A percentile compares a stretch with the other conserved stretches of the same genome.
phyloP scores from a whole-genome alignment of 2,329 filamentous ascomycete species.

The Pleurostoma richardsiae region DNA sequence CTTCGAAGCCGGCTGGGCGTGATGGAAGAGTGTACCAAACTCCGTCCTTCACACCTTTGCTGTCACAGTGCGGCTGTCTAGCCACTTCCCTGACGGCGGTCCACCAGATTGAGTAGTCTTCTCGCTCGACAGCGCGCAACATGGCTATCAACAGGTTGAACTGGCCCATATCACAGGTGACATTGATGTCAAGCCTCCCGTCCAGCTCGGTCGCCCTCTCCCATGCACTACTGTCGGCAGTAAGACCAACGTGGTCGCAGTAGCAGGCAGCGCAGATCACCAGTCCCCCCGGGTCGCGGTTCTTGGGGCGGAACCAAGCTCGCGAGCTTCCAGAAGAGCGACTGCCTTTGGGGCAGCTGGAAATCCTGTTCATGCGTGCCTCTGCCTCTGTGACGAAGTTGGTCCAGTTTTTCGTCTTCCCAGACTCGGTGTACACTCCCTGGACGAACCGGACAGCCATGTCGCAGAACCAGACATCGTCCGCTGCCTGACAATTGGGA shows the following conservation, averaged over 20 bases:
- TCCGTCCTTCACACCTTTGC: constrained; percentile 19
- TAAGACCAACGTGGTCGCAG: constrained; percentile 25
- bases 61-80: constrained; percentile 22
- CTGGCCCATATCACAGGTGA: constrained; percentile 21
- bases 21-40: constrained; percentile 27
- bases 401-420: constrained; percentile 21
- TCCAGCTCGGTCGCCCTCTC: constrained; percentile 9
- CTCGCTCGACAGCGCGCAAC: constrained; percentile 17
- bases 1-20: constrained; percentile 22
- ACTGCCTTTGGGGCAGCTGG: constrained; percentile 18
- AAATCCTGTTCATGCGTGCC: constrained; percentile 19
- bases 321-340: constrained; percentile 7
- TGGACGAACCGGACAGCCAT: constrained; percentile 21
- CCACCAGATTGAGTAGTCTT: constrained; percentile 29
- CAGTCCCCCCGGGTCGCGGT: constrained; percentile 13
- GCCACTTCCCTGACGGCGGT: constrained; percentile 16
- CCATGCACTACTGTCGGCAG: constrained; percentile 20
- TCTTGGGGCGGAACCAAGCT: constrained; percentile 25
- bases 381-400: constrained; percentile 23
- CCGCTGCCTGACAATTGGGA: constrained; percentile 13
- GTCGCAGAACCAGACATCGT: constrained; percentile 29
- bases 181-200: constrained; percentile 5
- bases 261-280: constrained; percentile 31
- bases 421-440: constrained; percentile 19
- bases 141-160: constrained; percentile 24